Base-by-base conservation (phyloP, 495 filamentous ascomycete genomes). In the Penicilliopsis zonata region DNA sequence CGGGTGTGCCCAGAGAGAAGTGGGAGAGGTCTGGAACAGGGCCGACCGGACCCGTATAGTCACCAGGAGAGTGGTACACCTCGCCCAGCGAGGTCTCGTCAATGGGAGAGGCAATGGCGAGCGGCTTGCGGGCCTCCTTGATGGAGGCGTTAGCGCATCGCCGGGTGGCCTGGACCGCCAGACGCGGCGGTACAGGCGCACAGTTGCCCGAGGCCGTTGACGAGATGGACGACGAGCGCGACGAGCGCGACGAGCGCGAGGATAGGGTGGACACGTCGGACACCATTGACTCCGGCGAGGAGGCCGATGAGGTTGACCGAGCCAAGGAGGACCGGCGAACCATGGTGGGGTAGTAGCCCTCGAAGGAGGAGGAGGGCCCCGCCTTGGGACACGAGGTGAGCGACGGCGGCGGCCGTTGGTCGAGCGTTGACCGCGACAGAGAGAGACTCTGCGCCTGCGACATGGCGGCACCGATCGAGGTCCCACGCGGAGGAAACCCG, bases 221-320 rank as follows among this genome's bases (percentile, higher is more conserved):
- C 12, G 78, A 82, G 53, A 80, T 74, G 1, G 79, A 82, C 42
- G 78, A 84, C 22, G 77, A 82, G 35, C 78, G 69, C 42, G 80
- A 84, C 36, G 76, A 70, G 38, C 70, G 74, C 38, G 54, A 67
- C 35, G 66, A 65, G 38, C 70, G 74, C 38, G 54, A 67, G 35
- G 66, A 65, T 30, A 63, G 15, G 40, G 67, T 63, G 23, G 81
- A 87, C 29, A 66, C 75, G 55, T 92, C 86, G 29, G 83, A 90
- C 15, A 92, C 61, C 83, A 90, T 87, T 35, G 85, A 92, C 43
- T 93, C 86, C 26, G 86, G 86, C 21, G 85, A 92, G 31, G 85
- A 92, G 24, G 74, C 67, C 18, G 75, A 77, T 2, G 84, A 90
- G 38, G 74, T 67, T 5, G 82, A 78, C 46, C 75, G 80, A 48